Conservation (phyloP, 148 eudicot species). For the Hydrangea macrophylla region DNA sequence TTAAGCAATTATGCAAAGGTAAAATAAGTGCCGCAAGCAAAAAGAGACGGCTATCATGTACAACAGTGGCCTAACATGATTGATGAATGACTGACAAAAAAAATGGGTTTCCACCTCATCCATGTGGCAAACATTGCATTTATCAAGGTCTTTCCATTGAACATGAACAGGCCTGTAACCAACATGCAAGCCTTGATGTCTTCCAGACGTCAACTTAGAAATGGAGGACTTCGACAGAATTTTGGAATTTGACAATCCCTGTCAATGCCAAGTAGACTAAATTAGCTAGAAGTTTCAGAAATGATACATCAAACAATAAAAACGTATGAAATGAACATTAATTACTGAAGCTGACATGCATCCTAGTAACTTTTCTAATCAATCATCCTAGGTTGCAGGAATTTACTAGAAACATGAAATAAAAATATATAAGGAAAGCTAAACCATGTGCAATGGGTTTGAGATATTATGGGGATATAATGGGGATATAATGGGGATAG, state of each 20-base stretch:
- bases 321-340: neutral
- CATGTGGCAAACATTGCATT: slow-evolving; percentile 97
- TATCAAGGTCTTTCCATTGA: slow-evolving; percentile 92
- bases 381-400: neutral
- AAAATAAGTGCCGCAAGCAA: neutral
- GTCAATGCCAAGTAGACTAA: slow-evolving; percentile 19
- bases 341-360: neutral
- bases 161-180: slow-evolving; percentile 71
- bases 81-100: neutral
- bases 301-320: neutral
- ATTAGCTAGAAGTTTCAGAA: neutral
- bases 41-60: neutral
- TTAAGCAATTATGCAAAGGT: neutral
- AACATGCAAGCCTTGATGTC: slow-evolving; percentile 34
- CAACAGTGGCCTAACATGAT: neutral
- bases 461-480: too few species aligned
- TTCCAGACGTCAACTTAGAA: slow-evolving; percentile 33
- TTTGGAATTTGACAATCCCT: slow-evolving; percentile 56
- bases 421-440: neutral
- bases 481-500: too few species aligned
- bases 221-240: slow-evolving; percentile 29
- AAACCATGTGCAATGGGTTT: neutral
- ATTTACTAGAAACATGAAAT: neutral
- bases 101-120: slow-evolving; percentile 65
- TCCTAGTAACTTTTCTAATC: neutral